Conservation (phyloP, 805 yeast species). For the Candida tibetensis region DNA sequence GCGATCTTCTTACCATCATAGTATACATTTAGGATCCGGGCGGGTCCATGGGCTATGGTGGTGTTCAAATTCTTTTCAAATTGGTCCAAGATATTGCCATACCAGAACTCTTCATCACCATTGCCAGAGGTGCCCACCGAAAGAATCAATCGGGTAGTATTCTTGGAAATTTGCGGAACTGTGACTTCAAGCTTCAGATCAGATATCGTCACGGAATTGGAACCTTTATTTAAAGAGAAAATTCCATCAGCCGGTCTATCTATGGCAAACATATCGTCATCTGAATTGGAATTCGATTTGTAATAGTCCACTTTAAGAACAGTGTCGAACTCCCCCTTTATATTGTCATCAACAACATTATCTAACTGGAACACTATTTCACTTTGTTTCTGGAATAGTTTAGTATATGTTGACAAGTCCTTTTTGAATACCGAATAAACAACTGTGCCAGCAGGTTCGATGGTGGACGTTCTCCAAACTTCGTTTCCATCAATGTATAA, state of each 20-base stretch:
- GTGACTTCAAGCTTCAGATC: slow-evolving; percentile 32
- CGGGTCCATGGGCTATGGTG: slow-evolving; percentile 65
- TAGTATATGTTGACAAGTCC: slow-evolving; percentile 58
- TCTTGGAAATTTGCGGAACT: slow-evolving; percentile 23
- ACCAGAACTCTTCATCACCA: slow-evolving; percentile 84
- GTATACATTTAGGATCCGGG: slow-evolving; percentile 62
- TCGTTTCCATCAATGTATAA: slow-evolving; percentile 60
- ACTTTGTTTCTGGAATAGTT: slow-evolving; percentile 46
- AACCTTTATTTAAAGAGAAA: slow-evolving; percentile 30
- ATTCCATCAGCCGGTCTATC: slow-evolving; percentile 38
- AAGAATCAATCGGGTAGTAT: slow-evolving; percentile 59
- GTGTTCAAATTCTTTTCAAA: slow-evolving; percentile 39
- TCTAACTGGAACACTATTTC: slow-evolving; percentile 59
- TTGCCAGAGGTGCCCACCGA: slow-evolving; percentile 70
- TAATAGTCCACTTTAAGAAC: slow-evolving; percentile 52
- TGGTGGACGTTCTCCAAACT: slow-evolving; percentile 82
- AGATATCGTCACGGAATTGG: slow-evolving; percentile 7
- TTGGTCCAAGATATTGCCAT: slow-evolving; percentile 54
- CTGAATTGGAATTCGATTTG: slow-evolving; percentile 5
- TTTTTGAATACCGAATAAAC: slow-evolving; percentile 53
- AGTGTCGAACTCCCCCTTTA: slow-evolving; percentile 62
- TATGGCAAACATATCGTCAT: slow-evolving; percentile 21
- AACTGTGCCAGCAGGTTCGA: slow-evolving; percentile 46
- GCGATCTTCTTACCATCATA: slow-evolving; percentile 59
- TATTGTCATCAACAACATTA: slow-evolving; percentile 50